Evolutionary conservation across 352 stramenopile genomes (phyloP), one percentile per base, ranked within the genome.

Genomic region (Globisporangium spiculum): DNA sequence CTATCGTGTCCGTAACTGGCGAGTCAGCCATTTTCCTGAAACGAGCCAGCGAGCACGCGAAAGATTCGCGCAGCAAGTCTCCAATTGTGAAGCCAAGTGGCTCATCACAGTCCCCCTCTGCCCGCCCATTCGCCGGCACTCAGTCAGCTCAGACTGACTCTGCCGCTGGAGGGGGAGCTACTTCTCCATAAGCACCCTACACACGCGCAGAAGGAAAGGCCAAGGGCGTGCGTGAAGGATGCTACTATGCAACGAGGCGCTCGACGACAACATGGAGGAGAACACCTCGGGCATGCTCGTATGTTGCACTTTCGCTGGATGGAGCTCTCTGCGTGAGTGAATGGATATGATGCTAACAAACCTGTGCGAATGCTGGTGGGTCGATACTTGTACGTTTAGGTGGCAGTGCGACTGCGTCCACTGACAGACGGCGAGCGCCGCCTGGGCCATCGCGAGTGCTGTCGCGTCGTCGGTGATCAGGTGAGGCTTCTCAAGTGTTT

Each of bases 401-500:
- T 89, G 10, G 81, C 81, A 1, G 81, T 89, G 41, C 81, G 81
- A 1, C 22, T 89, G 32, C 78, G 81, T 14, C 81, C 81, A 0
- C 64, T 89, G 20, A 81, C 75, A 2, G 62, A 68, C 26, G 75
- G 77, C 3, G 81, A 89, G 68, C 71, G 77, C 50, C 59, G 69
- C 5, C 67, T 84, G 36, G 81, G 81, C 20, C 78, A 89, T 24
- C 81, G 79, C 59, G 74, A 77, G 34, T 89, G 78, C 69, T 87
- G 78, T 52, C 77, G 74, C 41, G 81, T 87, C 9, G 76, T 85
- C 12, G 79, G 79, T 30, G 78, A 89, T 32, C 78, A 89, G 77
- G 80, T 88, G 38, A 22, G 44, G 22, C 10, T 41, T 44, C 3
- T n/a, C 7, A 2, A 26, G 16, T 41, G 18, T 59, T 30, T 24